Percentiles rank a stretch among this genome's conserved stretches.
These are phyloP conservation scores for Mariannaea sp. DNA, from an alignment of 2,329 filamentous ascomycete genomes.

Conservation along the genomic window DNA sequence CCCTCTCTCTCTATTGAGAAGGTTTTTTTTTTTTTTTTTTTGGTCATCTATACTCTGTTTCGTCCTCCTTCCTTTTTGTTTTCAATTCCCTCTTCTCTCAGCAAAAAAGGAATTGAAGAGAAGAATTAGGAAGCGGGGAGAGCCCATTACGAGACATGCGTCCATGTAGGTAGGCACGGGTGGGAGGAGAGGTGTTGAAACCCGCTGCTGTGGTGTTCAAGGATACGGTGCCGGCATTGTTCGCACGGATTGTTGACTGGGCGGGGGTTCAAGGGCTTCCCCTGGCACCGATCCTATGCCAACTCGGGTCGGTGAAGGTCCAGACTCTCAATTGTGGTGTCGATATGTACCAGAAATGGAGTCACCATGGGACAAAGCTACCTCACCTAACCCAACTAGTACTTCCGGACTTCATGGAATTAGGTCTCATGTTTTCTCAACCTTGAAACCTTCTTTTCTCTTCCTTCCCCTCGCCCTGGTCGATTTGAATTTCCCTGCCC, in stretches of 20 bases:
- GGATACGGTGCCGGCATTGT: neutral
- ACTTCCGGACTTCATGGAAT: neutral
- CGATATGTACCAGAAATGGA: constrained; percentile 11
- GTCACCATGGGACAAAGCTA: neutral
- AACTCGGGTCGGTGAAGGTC: constrained; percentile 13
- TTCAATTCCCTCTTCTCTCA: too few species aligned
- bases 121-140: constrained; percentile 1
- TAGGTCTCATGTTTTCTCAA: neutral
- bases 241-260: neutral
- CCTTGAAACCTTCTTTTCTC: neutral
- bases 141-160: too few species aligned
- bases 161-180: too few species aligned
- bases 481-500: neutral
- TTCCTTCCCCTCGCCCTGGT: neutral
- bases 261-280: neutral
- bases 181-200: neutral
- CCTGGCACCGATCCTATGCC: constrained; percentile 2
- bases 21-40: constrained; percentile 1
- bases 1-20: too few species aligned
- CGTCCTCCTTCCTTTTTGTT: too few species aligned
- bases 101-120: too few species aligned
- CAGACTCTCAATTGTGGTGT: constrained; percentile 6
- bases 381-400: constrained; percentile 11
- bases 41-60: too few species aligned
- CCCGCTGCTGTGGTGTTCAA: neutral